Evolutionary conservation across 2,329 filamentous ascomycete genomes (phyloP), one percentile per base, ranked within the genome.

Genomic region (Alternaria dauci): DNA sequence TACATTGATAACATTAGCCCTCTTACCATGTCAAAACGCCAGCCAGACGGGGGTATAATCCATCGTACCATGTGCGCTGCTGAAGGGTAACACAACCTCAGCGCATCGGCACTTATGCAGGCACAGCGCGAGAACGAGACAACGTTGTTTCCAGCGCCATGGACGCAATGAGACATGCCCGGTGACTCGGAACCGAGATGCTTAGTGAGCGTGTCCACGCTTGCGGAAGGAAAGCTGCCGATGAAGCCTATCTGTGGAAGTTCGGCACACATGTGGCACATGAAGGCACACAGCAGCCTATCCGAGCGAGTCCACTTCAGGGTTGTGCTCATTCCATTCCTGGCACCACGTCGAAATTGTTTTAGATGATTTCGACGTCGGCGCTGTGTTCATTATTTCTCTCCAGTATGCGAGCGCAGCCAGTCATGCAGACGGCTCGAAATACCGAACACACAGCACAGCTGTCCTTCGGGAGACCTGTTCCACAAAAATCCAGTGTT

Each of bases 91-190:
- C 46, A 50, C 20, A 7, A 32, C 20, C 12, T 36, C 48, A 52
- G 36, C 20, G 41, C 25, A 20, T 41, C 47, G n/a, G 28, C 47
- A 62, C 52, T 28, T 43, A 59, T 59, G 55, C 56, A 62, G 55
- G 53, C 23, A 62, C 55, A 53, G 52, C 12, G 52, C 39, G 50
- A 5, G 36, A 20, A 30, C 38, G n/a, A 30, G 50, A 25, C 46
- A 38, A 55, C 50, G 47, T 55, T 44, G 30, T 41, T 62, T 38
- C 66, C 63, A 43, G 52, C 20, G 26, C 28, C 51, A 23, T 61
- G 66, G 62, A 54, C 26, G 43, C 52, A 43, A 59, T 68, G 62
- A 67, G 67, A 71, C 68, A 70, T 59, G 12, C 53, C 38, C 55
- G 9, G 28, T 32, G 16, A 38, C 39, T 51, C 41, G 50, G 63